Evolutionary conservation across 2,329 filamentous ascomycete species (phyloP).

Genomic region (Botryotinia calthae): DNA sequence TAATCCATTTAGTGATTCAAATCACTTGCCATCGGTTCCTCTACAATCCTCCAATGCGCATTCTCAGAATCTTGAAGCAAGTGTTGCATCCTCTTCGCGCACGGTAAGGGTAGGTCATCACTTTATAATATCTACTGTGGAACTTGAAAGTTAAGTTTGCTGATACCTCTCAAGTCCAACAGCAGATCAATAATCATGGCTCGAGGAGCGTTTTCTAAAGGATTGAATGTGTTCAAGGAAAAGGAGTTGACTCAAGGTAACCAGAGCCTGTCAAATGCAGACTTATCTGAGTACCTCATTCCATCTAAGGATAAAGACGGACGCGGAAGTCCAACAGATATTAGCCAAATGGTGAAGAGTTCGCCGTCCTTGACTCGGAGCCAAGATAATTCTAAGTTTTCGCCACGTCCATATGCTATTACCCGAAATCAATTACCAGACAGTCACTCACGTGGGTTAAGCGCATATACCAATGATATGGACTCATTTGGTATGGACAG

Average conservation of each 20-base stretch:
- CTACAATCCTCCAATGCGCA: background rate
- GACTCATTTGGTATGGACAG: conserved; percentile 3
- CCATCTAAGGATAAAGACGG: background rate
- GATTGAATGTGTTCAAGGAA: background rate
- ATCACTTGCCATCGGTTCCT: background rate
- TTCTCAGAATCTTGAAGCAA: background rate
- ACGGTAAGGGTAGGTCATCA: background rate
- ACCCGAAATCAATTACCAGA: background rate
- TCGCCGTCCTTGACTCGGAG: background rate
- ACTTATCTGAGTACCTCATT: background rate
- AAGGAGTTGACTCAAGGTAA: conserved; percentile 2
- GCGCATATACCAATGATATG: background rate
- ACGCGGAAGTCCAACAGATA: no score
- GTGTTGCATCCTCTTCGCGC: background rate
- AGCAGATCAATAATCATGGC: background rate
- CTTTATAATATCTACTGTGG: background rate
- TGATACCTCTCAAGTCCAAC: background rate
- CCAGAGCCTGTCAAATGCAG: background rate
- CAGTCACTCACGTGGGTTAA: background rate
- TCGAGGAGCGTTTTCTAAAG: background rate
- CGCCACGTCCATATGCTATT: background rate
- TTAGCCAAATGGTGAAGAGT: no score
- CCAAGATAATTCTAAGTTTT: background rate
- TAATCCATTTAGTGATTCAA: background rate
- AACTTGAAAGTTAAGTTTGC: background rate